These are phyloP conservation scores for Musa troglodytarum DNA, from an alignment of 176 grass and related monocot species.

Conservation along the genomic window DNA sequence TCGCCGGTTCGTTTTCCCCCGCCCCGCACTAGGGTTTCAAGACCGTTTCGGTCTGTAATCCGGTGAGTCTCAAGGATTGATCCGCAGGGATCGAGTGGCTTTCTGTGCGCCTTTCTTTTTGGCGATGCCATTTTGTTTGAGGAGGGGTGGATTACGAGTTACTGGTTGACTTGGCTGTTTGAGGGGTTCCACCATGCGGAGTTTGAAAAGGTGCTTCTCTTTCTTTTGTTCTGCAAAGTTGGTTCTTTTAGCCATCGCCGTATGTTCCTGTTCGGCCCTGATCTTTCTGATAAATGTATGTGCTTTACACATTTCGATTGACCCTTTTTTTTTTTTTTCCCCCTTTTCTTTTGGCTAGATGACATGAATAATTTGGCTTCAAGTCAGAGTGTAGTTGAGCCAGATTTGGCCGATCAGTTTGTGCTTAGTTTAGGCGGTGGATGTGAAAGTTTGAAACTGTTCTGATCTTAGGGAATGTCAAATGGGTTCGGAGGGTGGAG, in stretches of 20 bases:
- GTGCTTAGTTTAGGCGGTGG: no score
- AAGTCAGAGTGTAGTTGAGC: no score
- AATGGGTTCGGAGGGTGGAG: conserved; percentile 24
- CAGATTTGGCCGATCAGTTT: no score
- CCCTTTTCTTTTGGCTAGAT: no score
- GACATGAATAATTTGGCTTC: no score
- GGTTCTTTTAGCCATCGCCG: no score
- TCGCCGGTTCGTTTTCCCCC: neutral
- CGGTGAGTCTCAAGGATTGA: neutral
- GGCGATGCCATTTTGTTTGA: neutral
- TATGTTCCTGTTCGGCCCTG: neutral
- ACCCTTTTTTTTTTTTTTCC: no score
- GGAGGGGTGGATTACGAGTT: no score
- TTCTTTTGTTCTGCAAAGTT: neutral
- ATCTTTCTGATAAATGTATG: no score
- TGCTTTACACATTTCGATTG: no score
- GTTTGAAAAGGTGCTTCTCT: no score
- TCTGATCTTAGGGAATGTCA: neutral
- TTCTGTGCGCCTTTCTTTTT: neutral
- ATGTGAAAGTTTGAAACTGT: conserved; percentile 8
- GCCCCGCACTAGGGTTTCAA: neutral
- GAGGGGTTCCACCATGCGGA: no score
- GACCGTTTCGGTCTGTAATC: neutral
- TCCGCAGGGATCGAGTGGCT: neutral
- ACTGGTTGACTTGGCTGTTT: neutral